phyloP scores from a whole-genome alignment of 1,139 yeast species.

The Suhomyces maxii region DNA sequence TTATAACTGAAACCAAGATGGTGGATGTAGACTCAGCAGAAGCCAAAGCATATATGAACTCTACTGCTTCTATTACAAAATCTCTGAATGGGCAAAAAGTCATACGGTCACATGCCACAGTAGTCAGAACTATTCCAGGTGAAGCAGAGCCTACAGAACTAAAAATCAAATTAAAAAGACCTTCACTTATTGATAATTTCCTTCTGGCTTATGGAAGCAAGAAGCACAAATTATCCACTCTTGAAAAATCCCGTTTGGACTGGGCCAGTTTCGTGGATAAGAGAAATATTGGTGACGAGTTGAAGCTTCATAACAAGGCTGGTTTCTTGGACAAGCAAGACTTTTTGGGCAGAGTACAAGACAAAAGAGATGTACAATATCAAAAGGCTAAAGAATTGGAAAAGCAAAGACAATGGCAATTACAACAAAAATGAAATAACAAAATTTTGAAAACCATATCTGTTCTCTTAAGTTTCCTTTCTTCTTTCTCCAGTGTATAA shows the following conservation, averaged over 20 bases:
- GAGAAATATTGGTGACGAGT: slow-evolving; percentile 79
- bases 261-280: slow-evolving; percentile 96
- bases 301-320: slow-evolving; percentile 70
- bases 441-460: too few relatives aligned
- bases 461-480: too few relatives aligned
- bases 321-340: slow-evolving; percentile 93
- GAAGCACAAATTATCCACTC: slow-evolving; percentile 74
- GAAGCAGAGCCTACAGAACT: slow-evolving; percentile 32
- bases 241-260: slow-evolving; percentile 89
- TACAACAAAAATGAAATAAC: slow-evolving; percentile 14
- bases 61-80: slow-evolving; percentile 38
- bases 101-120: slow-evolving; percentile 33
- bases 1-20: slow-evolving; percentile 70
- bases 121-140: slow-evolving; percentile 39
- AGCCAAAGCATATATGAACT: slow-evolving; percentile 76
- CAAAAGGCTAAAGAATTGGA: slow-evolving; percentile 55
- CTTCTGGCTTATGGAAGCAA: slow-evolving; percentile 33
- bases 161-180: slow-evolving; percentile 57
- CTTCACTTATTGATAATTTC: slow-evolving; percentile 71
- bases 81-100: slow-evolving; percentile 1
- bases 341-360: slow-evolving; percentile 76
- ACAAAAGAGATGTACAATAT: slow-evolving; percentile 61
- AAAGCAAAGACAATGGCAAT: slow-evolving; percentile 33
- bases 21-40: slow-evolving; percentile 81
- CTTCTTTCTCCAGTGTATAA: background rate